phyloP scores from a whole-genome alignment of 805 yeast species.

The Barnettozyma vustinii region DNA sequence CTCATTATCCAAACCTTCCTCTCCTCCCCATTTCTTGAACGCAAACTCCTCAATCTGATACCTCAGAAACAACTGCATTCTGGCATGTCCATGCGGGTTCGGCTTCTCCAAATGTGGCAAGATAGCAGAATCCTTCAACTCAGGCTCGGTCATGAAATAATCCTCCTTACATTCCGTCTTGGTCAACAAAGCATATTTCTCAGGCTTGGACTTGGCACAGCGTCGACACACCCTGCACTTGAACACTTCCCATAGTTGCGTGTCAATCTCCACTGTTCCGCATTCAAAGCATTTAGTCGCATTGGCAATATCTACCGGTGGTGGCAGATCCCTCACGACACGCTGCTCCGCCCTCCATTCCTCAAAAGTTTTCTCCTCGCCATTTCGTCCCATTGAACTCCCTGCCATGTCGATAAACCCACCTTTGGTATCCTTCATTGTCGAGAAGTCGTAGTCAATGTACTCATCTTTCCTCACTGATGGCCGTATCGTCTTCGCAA shows the following conservation, averaged over 20 bases:
- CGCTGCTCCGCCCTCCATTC: conserved; percentile 46
- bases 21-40: conserved; percentile 90
- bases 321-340: conserved; percentile 51
- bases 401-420: conserved; percentile 39
- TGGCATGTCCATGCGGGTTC: conserved; percentile 85
- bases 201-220: conserved; percentile 71
- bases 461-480: conserved; percentile 57
- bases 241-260: conserved; percentile 63
- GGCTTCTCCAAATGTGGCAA: conserved; percentile 81
- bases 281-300: conserved; percentile 88
- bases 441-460: conserved; percentile 81
- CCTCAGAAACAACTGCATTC: conserved; percentile 89
- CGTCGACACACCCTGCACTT: conserved; percentile 69
- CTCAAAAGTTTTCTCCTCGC: conserved; percentile 33
- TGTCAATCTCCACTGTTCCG: conserved; percentile 73
- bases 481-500: conserved; percentile 27
- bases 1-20: conserved; percentile 85
- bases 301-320: conserved; percentile 62
- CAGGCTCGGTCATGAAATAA: conserved; percentile 90
- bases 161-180: conserved; percentile 95
- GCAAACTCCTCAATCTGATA: conserved; percentile 93
- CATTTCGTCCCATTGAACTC: conserved; percentile 41
- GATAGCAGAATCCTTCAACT: conserved; percentile 62
- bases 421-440: conserved; percentile 86
- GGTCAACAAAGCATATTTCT: conserved; percentile 84